These are phyloP conservation scores for Cercophora scortea DNA, from an alignment of 495 filamentous ascomycete genomes.

Conservation along the genomic window DNA sequence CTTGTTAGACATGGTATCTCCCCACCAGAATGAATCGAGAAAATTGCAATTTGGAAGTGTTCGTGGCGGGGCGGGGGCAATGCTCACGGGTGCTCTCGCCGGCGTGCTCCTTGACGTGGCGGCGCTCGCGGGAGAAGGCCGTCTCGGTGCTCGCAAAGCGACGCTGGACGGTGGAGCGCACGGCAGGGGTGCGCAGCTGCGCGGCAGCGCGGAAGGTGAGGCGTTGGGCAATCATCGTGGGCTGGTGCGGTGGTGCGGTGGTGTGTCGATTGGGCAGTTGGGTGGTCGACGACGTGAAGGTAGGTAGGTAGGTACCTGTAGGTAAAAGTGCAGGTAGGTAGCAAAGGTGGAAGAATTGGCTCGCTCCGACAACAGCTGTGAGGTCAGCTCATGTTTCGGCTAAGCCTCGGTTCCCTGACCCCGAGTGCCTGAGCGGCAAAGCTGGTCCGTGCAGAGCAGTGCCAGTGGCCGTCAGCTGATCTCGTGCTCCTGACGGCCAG, in stretches of 20 bases:
- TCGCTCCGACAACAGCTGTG: neutral
- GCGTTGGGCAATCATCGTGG: constrained; percentile 54
- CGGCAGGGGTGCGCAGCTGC: constrained; percentile 40
- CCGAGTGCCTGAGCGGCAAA: neutral
- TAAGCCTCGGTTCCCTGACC: neutral
- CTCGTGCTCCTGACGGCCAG: neutral
- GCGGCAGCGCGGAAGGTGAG: constrained; percentile 41
- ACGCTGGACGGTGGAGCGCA: constrained; percentile 37
- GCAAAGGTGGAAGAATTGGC: neutral
- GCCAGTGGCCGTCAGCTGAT: constrained; percentile 10
- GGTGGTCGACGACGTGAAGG: neutral
- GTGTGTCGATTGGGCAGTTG: neutral
- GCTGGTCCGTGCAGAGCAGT: no score
- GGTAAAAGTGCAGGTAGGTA: no score
- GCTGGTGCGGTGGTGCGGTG: neutral
- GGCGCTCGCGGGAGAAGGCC: constrained; percentile 79
- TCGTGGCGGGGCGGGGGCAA: no score
- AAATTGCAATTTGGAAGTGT: neutral
- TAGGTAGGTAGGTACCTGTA: no score
- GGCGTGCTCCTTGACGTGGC: constrained; percentile 79
- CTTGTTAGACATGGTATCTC: no score
- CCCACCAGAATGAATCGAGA: constrained; percentile 3
- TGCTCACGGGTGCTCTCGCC: constrained; percentile 65
- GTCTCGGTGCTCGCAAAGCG: constrained; percentile 76
- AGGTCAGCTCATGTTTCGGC: neutral